Evolutionary conservation across 176 grass and related monocot genomes (phyloP).

Genomic region (Lolium rigidum): DNA sequence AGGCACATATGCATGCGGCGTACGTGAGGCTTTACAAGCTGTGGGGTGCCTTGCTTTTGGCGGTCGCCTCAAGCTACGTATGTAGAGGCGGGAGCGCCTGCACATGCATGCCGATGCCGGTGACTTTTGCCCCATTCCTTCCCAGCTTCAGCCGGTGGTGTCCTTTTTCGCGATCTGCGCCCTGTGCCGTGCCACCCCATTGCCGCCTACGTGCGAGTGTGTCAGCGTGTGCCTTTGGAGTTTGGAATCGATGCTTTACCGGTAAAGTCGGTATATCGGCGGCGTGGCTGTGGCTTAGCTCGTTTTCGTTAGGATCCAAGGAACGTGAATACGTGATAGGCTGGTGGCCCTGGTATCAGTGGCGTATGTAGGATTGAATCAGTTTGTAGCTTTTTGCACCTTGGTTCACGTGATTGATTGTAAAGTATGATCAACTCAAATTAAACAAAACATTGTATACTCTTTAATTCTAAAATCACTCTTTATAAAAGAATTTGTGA

Average conservation of each 20-base stretch:
- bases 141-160: neutral
- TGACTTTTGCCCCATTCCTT: no score
- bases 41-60: conserved; percentile 53
- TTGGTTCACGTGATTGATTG: no score
- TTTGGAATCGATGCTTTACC: conserved; percentile 43
- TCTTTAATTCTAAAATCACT: no score
- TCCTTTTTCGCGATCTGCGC: conserved; percentile 33
- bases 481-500: no score
- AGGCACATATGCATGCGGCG: neutral
- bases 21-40: conserved; percentile 55
- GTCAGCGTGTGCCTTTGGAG: conserved; percentile 36
- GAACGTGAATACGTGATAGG: no score
- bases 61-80: conserved; percentile 30
- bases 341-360: no score
- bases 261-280: neutral
- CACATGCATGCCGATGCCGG: conserved; percentile 23
- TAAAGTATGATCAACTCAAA: no score
- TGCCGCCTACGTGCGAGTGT: conserved; percentile 12
- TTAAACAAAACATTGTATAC: no score
- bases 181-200: conserved; percentile 37
- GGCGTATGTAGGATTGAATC: no score
- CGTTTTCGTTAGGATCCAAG: no score
- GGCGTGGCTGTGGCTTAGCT: neutral
- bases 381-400: no score
- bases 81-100: neutral